Evolutionary conservation across 2,329 filamentous ascomycete genomes (phyloP), one percentile per base, ranked within the genome.

Genomic region (Cytospora piceicola): DNA sequence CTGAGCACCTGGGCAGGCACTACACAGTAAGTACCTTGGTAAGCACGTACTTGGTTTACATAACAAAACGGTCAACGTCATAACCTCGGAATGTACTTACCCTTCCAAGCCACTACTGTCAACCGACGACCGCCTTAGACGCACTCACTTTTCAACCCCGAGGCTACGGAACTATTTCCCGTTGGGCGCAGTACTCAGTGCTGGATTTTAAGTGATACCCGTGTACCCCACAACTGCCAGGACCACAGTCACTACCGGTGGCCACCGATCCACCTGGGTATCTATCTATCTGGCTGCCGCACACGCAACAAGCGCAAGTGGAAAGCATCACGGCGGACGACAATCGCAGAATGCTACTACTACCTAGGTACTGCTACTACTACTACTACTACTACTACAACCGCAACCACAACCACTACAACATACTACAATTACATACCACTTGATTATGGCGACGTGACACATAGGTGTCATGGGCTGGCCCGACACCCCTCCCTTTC

Each of bases 381-480:
- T 20, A 20, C 39, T 42, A 20, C 36, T 39, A 20, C 36, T 29
- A 29, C 27, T 5, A 29, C n/a, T n/a, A n/a, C n/a, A n/a, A n/a
- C n/a, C n/a, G n/a, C n/a, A n/a, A n/a, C n/a, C n/a, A n/a, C n/a
- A n/a, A n/a, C n/a, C n/a, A 17, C 36, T 42, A 17, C 36, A 8
- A 17, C 36, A 32, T 39, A 17, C 36, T 39, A n/a, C 39, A n/a
- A n/a, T n/a, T n/a, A n/a, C n/a, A n/a, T 46, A 22, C 46, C 24
- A 24, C 46, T 49, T 14, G 46, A 49, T 49, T n/a, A 49, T 49
- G 46, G 46, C n/a, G n/a, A 49, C n/a, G 46, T 49, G 46, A 24
- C 46, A 49, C 46, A 24, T 49, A 22, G 59, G 64, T 58, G 59
- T 46, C 42, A 56, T 66, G 56, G 57, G 60, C 49, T 55, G 24